Evolutionary conservation across 768 basidiomycete species (phyloP).

Genomic region (Leucosporidium yakuticum): DNA sequence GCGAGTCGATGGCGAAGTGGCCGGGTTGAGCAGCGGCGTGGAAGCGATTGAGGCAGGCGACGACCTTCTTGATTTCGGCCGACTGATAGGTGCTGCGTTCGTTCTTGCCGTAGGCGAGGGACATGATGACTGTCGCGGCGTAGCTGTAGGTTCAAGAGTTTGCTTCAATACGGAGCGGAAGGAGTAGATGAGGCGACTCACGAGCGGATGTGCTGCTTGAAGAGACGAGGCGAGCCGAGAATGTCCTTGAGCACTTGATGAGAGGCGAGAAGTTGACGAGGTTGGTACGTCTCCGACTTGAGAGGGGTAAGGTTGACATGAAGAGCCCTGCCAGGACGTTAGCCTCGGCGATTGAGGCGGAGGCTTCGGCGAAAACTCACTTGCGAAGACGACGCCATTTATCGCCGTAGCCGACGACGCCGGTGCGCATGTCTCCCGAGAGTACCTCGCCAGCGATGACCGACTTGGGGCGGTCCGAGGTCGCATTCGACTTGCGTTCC

Average conservation of each 20-base stretch:
- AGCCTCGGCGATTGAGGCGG: neutral
- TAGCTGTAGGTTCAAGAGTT: no score
- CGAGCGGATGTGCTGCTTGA: neutral
- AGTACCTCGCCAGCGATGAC: neutral
- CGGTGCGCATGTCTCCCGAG: neutral
- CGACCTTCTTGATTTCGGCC: neutral
- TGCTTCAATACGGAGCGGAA: no score
- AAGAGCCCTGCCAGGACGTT: neutral
- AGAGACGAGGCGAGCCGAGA: neutral
- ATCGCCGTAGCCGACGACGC: neutral
- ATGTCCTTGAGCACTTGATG: neutral
- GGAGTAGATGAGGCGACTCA: neutral
- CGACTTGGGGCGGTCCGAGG: neutral
- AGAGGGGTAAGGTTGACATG: neutral
- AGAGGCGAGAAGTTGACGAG: neutral
- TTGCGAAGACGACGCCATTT: neutral
- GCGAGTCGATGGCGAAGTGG: neutral
- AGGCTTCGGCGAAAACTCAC: neutral
- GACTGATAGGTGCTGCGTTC: neutral
- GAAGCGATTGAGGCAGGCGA: neutral
- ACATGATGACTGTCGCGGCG: neutral
- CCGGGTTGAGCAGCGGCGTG: neutral
- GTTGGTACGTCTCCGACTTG: neutral
- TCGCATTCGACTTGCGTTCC: neutral
- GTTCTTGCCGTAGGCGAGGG: neutral